Percentiles rank a stretch among this genome's conserved stretches.
phyloP scores from a whole-genome alignment of 2,329 filamentous ascomycete species.

The Diaporthe citri region DNA sequence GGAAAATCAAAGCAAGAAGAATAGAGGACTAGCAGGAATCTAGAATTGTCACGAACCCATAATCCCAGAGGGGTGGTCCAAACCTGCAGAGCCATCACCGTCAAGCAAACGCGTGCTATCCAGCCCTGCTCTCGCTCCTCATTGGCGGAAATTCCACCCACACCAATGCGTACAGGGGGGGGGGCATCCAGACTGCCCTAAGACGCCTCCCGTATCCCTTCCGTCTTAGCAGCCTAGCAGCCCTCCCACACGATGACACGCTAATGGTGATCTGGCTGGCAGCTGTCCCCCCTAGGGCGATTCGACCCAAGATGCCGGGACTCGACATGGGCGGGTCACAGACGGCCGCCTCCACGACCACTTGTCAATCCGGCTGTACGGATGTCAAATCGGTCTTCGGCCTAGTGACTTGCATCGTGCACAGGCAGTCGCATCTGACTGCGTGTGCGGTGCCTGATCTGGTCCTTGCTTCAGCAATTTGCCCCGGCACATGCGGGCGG shows the following conservation, averaged over 20 bases:
- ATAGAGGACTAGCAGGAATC: too few relatives aligned
- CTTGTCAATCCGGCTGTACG: conserved; percentile 2
- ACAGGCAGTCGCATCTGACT: not conserved
- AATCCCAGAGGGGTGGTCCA: not conserved
- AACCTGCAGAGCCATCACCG: not conserved
- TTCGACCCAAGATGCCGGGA: conserved; percentile 26
- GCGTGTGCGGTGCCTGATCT: not conserved
- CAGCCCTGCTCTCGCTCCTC: not conserved
- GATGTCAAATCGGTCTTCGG: not conserved
- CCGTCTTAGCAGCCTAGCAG: not conserved
- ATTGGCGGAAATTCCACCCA: conserved; percentile 24
- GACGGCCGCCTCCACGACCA: not conserved
- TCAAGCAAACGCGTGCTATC: too few relatives aligned
- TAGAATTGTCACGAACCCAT: too few relatives aligned
- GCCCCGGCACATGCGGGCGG: not conserved
- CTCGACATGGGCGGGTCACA: not conserved
- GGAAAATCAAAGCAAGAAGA: too few relatives aligned
- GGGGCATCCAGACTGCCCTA: not conserved
- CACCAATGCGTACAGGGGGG: not conserved
- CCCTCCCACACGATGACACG: not conserved
- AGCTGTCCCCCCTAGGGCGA: not conserved
- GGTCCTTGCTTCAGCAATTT: not conserved
- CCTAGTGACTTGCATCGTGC: not conserved
- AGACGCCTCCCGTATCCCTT: too few relatives aligned
- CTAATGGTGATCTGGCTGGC: conserved; percentile 3